phyloP scores from a whole-genome alignment of 805 yeast species.

The Wickerhamiella azyma region DNA sequence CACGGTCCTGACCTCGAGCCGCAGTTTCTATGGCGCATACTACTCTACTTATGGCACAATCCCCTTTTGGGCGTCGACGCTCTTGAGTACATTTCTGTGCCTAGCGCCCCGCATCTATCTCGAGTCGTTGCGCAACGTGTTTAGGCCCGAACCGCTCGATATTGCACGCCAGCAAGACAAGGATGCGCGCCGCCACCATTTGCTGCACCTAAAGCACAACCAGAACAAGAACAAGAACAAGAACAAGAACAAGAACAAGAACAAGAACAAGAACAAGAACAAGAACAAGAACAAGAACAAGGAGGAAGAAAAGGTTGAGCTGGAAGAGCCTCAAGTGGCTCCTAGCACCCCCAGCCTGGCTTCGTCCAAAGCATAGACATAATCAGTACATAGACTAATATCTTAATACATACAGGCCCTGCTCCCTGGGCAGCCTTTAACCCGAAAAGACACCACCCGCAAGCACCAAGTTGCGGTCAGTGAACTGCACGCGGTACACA shows the following conservation, averaged over 20 bases:
- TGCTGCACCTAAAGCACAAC: neutral
- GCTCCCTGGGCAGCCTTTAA: slow-evolving; percentile 3
- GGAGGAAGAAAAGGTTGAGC: too few relatives aligned
- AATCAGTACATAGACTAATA: slow-evolving; percentile 4
- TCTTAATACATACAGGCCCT: neutral
- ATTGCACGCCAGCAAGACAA: slow-evolving; percentile 40
- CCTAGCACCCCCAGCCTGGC: too few relatives aligned
- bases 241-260: neutral
- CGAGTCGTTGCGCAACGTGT: slow-evolving; percentile 39
- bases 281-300: too few relatives aligned
- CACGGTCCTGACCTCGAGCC: slow-evolving; percentile 39
- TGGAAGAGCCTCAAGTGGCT: too few relatives aligned
- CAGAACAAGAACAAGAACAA: neutral
- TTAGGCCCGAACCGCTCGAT: slow-evolving; percentile 53
- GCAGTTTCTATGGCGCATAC: slow-evolving; percentile 53
- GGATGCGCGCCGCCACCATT: too few relatives aligned
- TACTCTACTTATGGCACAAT: slow-evolving; percentile 46
- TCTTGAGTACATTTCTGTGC: slow-evolving; percentile 42
- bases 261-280: neutral
- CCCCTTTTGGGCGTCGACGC: slow-evolving; percentile 50
- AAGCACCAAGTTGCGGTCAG: slow-evolving; percentile 76
- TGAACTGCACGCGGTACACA: slow-evolving; percentile 82
- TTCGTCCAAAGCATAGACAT: too few relatives aligned
- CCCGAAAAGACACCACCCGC: slow-evolving; percentile 81
- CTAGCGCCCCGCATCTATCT: slow-evolving; percentile 47